Evolutionary conservation across 345 rosid species (phyloP).

Genomic region (Psidium guajava): DNA sequence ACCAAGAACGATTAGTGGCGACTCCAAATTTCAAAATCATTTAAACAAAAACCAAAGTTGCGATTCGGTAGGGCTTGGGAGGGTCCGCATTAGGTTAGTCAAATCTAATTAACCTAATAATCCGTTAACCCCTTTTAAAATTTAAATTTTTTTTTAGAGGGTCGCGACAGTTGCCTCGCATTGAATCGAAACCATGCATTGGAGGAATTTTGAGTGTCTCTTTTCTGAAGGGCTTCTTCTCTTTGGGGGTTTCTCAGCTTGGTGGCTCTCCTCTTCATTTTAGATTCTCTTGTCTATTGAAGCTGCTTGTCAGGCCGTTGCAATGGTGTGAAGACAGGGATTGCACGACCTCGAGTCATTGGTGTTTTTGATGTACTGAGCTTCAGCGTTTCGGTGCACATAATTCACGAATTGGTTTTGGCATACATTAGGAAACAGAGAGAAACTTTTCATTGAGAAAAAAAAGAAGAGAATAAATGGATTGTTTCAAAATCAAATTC

Average conservation of each 20-base stretch:
- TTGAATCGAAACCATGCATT: not conserved
- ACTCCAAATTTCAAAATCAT: too few species aligned
- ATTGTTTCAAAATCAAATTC: not conserved
- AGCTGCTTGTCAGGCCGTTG: not conserved
- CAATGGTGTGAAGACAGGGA: not conserved
- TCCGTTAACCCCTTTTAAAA: too few species aligned
- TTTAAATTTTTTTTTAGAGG: too few species aligned
- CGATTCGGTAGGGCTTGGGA: too few species aligned
- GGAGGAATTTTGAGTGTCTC: not conserved
- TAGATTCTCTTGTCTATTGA: not conserved
- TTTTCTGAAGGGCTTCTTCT: not conserved
- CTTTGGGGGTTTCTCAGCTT: not conserved
- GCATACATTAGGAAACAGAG: not conserved
- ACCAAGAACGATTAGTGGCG: too few species aligned
- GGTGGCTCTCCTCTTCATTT: not conserved
- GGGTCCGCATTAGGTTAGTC: too few species aligned
- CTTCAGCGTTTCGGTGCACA: not conserved
- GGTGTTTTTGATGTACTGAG: not conserved
- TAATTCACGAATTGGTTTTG: not conserved
- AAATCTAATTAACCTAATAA: too few species aligned
- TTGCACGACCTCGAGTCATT: not conserved
- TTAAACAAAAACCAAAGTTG: too few species aligned
- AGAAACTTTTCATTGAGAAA: not conserved
- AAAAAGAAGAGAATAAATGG: not conserved
- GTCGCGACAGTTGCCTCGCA: too few species aligned